A percentile compares a stretch with the other conserved stretches of the same genome.
These are phyloP conservation scores for Lolium rigidum DNA, from an alignment of 176 grass and related monocot species.

Conservation along the genomic window DNA sequence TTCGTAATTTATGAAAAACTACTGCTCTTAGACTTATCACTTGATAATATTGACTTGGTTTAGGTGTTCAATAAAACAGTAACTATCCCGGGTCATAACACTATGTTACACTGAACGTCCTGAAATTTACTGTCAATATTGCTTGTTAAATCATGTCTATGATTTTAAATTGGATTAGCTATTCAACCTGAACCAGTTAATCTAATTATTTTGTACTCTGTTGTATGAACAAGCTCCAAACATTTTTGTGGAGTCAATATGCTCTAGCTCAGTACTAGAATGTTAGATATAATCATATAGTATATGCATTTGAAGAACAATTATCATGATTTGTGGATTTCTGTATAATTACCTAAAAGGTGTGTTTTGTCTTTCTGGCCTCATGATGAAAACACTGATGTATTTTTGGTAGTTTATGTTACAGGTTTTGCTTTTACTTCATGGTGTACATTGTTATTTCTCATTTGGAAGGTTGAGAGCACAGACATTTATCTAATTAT, in stretches of 20 bases:
- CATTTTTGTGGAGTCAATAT: constrained; percentile 7
- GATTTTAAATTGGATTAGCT: not conserved
- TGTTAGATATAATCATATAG: not conserved
- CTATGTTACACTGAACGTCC: not conserved
- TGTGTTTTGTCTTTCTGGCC: not conserved
- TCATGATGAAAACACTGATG: constrained; percentile 3
- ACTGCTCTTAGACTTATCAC: not conserved
- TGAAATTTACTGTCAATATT: not conserved
- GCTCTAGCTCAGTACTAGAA: constrained; percentile 6
- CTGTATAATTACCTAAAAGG: not conserved
- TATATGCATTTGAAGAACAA: not conserved
- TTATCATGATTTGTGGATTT: not conserved
- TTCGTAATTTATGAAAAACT: not conserved
- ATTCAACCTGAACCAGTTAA: not conserved
- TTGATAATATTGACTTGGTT: not conserved
- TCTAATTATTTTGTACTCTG: not conserved
- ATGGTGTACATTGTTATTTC: not conserved
- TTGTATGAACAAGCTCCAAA: not conserved
- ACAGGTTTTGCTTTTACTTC: constrained; percentile 15
- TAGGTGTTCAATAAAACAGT: constrained; percentile 23
- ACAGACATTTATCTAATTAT: not conserved
- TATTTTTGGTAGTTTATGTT: constrained; percentile 11
- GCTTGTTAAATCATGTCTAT: not conserved
- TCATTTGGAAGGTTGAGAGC: too few species aligned
- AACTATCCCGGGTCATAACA: constrained; percentile 3